Percentiles rank a stretch among this genome's conserved stretches.
These are phyloP conservation scores for Poteriospumella lacustris DNA, from an alignment of 108 stramenopile genomes.

Conservation along the genomic window DNA sequence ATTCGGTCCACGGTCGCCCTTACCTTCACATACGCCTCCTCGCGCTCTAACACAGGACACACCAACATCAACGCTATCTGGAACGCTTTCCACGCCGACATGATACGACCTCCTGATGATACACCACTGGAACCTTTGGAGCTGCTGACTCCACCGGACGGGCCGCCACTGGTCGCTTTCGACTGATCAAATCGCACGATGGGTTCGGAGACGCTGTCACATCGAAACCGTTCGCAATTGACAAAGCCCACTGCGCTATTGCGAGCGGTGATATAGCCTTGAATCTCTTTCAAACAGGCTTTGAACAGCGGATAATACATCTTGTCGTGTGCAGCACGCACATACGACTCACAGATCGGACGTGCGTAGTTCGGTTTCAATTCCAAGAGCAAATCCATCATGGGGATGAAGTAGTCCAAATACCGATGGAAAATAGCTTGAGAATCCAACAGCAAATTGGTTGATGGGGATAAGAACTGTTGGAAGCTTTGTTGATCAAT, in stretches of 20 bases:
- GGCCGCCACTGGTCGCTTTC: too few species aligned
- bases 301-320: constrained; percentile 20
- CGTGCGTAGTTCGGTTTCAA: neutral
- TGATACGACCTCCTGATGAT: neutral
- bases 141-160: too few species aligned
- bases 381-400: neutral
- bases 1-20: too few species aligned
- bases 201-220: neutral
- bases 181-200: neutral
- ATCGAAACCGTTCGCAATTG: neutral
- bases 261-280: neutral
- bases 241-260: neutral
- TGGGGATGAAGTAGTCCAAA: neutral
- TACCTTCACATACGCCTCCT: neutral
- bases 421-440: neutral
- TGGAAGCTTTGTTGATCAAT: too few species aligned
- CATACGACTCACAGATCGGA: neutral
- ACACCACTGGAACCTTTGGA: too few species aligned
- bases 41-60: neutral
- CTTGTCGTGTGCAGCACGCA: neutral
- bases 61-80: neutral
- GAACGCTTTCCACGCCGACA: neutral
- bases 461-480: neutral
- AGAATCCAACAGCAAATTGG: constrained; percentile 3
- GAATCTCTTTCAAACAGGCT: neutral